Percentiles rank a stretch among this genome's conserved stretches.
Evolutionary conservation across 1,139 yeast species (phyloP).

Genomic region (Saccharomyces hybrid): DNA sequence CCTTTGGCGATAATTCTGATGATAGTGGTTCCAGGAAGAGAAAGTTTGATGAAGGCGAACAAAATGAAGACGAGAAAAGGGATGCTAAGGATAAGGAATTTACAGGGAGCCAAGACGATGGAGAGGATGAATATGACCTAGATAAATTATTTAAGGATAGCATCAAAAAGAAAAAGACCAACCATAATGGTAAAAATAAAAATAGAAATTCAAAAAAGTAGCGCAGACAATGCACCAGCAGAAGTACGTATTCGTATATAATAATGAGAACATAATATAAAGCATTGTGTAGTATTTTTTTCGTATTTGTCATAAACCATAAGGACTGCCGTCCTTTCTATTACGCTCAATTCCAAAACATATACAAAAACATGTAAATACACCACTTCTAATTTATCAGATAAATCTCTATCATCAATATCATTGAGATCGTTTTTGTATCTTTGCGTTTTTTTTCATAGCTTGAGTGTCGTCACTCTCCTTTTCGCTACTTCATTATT

Average conservation of each 20-base stretch:
- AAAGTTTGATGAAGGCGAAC: conserved; percentile 9
- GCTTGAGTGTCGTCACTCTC: neutral
- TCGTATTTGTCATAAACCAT: neutral
- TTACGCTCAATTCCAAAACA: neutral
- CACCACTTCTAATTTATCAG: neutral
- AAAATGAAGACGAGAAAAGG: conserved; percentile 6
- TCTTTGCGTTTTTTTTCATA: neutral
- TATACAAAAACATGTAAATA: neutral
- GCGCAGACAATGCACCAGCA: neutral
- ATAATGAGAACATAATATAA: neutral
- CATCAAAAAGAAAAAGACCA: conserved; percentile 10
- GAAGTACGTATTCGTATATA: neutral
- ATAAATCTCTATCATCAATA: neutral
- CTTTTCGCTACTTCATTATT: neutral
- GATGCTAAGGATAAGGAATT: conserved; percentile 3
- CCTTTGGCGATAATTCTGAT: conserved; percentile 4
- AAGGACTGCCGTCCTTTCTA: neutral
- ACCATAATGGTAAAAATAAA: neutral
- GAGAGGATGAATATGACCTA: conserved; percentile 22
- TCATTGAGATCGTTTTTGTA: neutral
- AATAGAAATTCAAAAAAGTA: conserved; percentile 3
- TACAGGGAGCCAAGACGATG: conserved; percentile 11
- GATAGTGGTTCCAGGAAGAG: conserved; percentile 3
- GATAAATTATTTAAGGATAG: conserved; percentile 15
- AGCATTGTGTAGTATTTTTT: neutral